A percentile compares a stretch with the other conserved stretches of the same genome.
Evolutionary conservation across 202 grass and related monocot genomes (phyloP).

Genomic region (Alloteropsis angusta): DNA sequence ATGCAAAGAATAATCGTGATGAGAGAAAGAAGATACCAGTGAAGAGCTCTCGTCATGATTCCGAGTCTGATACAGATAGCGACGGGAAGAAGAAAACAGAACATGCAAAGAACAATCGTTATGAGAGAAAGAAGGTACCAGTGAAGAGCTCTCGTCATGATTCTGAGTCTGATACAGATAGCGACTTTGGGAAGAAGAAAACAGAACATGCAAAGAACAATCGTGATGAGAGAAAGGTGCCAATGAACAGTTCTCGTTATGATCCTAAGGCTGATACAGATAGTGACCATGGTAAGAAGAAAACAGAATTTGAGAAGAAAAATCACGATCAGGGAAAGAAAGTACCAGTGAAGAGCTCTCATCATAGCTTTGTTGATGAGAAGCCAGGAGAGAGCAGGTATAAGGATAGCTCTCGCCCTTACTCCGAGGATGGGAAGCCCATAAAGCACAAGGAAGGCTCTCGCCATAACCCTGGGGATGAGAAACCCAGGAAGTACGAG

Average conservation of each 20-base stretch:
- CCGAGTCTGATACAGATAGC: constrained; percentile 38
- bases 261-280: constrained; percentile 47
- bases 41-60: constrained; percentile 23
- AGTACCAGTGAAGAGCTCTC: not conserved
- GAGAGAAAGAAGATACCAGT: constrained; percentile 28
- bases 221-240: constrained; percentile 20
- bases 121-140: constrained; percentile 23
- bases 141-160: constrained; percentile 1
- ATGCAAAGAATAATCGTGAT: constrained; percentile 4
- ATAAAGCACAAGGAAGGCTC: not conserved
- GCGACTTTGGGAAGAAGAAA: constrained; percentile 32
- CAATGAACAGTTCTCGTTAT: not conserved
- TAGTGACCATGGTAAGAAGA: constrained; percentile 34
- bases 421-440: not conserved
- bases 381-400: not conserved
- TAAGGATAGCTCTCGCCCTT: not conserved
- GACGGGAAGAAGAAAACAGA: constrained; percentile 35
- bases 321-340: constrained; percentile 23
- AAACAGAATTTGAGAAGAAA: constrained; percentile 18
- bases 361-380: constrained; percentile 7
- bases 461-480: constrained; percentile 15
- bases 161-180: constrained; percentile 38
- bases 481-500: constrained; percentile 31
- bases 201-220: constrained; percentile 16
- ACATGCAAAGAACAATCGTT: not conserved